Evolutionary conservation across 73 alveolate genomes (phyloP), one percentile per base, ranked within the genome.

Genomic region (Paramecium caudatum): DNA sequence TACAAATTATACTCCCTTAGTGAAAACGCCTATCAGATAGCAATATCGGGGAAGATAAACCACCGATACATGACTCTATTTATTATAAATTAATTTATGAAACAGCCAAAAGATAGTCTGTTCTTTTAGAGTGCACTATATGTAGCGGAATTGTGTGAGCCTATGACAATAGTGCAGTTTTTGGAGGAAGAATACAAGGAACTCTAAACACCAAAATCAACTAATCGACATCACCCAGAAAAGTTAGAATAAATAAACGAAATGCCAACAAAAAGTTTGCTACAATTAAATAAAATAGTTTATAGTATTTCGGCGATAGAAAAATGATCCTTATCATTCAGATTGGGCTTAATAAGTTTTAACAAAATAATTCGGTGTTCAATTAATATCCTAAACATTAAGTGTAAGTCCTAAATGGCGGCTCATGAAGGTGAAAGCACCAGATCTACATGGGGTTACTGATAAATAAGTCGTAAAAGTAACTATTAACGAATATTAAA

Each of bases 291-390:
- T 55, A 55, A 55, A 55, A 55, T 55, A 55, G 80, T 55, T 23
- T 9, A 55, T 25, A 55, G 80, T 55, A 10, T 27, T 27, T 55
- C 80, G 19, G 23, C 17, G 46, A 10, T 23, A 55, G 80, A 55
- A 55, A 55, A 55, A 55, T 27, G 80, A 55, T 23, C 80, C 80
- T 23, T 55, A 55, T 55, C 46, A 43, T 12, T 55, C 80, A 27
- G 80, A 55, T 55, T 55, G 80, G 80, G 80, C 80, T 23, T 25
- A 55, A 55, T 37, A 21, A 55, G 30, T 55, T 23, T 55, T 55
- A 55, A 43, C 80, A 27, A 55, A 55, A 55, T 55, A 55, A 55
- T 55, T 55, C 30, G 80, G 80, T 27, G 45, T 55, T 23, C 13
- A 55, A 55, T 10, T 55, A 55, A 23, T 16, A 0, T 27, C 8